Base-by-base conservation (phyloP, 371 early-diverging fungal genomes). In the Gilbertella persicaria region DNA sequence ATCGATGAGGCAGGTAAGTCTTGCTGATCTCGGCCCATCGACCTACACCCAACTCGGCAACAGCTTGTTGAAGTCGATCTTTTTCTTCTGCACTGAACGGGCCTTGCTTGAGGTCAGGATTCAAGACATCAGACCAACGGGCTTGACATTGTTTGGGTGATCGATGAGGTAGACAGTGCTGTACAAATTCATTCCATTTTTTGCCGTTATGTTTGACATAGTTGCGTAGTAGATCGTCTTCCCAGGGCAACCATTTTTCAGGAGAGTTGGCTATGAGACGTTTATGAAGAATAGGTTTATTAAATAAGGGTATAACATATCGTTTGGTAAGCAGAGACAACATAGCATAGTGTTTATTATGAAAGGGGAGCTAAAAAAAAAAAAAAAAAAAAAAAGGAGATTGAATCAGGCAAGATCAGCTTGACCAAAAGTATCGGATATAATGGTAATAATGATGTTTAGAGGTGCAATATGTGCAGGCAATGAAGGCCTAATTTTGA, bases 381-480 rank as follows among this genome's bases (percentile, higher is more conserved):
- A n/a, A n/a, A n/a, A n/a, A n/a, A n/a, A n/a, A n/a, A n/a, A n/a
- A n/a, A n/a, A n/a, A n/a, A n/a, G n/a, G n/a, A n/a, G n/a, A n/a
- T n/a, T n/a, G n/a, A n/a, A n/a, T n/a, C n/a, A n/a, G n/a, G n/a
- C n/a, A 36, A 76, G 51, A 56, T 77, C 78, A 1, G 62, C 50
- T 36, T 77, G 78, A 10, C 72, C 67, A 45, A 62, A 77, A 1
- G 50, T 61, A 28, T 58, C 58, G 19, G 68, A 50, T 41, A 77
- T 67, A 29, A 77, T 71, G 7, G 66, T 56, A 29, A 77, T 69
- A 35, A 77, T 58, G 16, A 67, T 66, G 41, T 77, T 77, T 19
- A 73, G 51, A 30, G 62, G 64, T 8, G 62, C 51, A 2, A 62
- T 53, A 19, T 50, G 47, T 1, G 53, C 52, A 9, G 50, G 45